phyloP scores from a whole-genome alignment of 2,329 filamentous ascomycete species.

The Coniochaeta sp. region DNA sequence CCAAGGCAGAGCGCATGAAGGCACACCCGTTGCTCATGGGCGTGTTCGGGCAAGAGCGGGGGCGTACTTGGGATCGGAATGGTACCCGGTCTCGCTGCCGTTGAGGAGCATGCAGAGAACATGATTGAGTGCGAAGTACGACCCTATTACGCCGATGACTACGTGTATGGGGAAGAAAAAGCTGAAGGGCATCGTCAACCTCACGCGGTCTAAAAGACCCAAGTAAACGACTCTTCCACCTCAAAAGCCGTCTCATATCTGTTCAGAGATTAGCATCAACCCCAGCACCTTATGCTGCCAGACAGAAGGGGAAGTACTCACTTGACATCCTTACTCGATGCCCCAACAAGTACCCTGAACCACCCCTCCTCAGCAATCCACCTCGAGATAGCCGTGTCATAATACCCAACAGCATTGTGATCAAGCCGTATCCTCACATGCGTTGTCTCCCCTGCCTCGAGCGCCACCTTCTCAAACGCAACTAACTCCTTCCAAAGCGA shows the following conservation, averaged over 20 bases:
- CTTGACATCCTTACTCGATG: slow-evolving; percentile 57
- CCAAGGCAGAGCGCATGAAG: too few relatives aligned
- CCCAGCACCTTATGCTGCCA: slow-evolving; percentile 5
- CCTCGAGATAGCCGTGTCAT: slow-evolving; percentile 47
- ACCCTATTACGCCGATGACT: too few relatives aligned
- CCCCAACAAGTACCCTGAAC: slow-evolving; percentile 55
- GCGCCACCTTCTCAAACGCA: slow-evolving; percentile 58
- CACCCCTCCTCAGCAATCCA: slow-evolving; percentile 62
- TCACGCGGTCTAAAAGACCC: slow-evolving; percentile 43
- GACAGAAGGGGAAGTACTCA: slow-evolving; percentile 24
- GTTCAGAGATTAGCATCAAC: slow-evolving; percentile 13
- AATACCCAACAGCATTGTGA: slow-evolving; percentile 52
- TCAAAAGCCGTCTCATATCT: slow-evolving; percentile 38
- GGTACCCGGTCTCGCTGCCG: too few relatives aligned
- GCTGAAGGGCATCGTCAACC: not conserved
- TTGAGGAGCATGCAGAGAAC: too few relatives aligned
- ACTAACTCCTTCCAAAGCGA: slow-evolving; percentile 68
- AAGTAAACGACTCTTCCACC: slow-evolving; percentile 58
- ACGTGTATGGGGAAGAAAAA: too few relatives aligned
- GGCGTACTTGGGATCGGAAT: too few relatives aligned
- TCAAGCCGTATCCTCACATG: slow-evolving; percentile 39
- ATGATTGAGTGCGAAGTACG: too few relatives aligned
- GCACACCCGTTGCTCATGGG: too few relatives aligned
- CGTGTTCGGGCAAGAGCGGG: too few relatives aligned
- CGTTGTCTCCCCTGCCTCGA: slow-evolving; percentile 49